Evolutionary conservation across 768 basidiomycete species (phyloP), one percentile per base, ranked within the genome.

Genomic region (Lactifluus piperatus): DNA sequence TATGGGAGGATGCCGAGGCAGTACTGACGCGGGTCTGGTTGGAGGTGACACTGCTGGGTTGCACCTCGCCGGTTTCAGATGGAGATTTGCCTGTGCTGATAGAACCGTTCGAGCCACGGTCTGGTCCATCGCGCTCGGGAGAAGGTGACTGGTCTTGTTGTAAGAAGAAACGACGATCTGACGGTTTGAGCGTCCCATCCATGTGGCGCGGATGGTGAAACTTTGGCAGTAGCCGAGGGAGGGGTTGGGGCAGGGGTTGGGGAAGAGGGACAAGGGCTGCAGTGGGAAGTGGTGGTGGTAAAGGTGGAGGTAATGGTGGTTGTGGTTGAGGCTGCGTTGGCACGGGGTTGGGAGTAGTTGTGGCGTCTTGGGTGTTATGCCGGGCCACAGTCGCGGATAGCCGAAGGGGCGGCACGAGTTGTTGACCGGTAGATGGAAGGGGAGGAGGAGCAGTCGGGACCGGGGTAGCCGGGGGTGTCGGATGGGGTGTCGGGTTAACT

Each of bases 391-490:
- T 46, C 56, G 66, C 51, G 14, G 62, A 60, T 29, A 64, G 62
- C 39, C 65, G 69, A 47, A 63, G 54, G 20, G 66, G 71, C 8
- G 67, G 69, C 56, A 47, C 69, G 60, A 53, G 71, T 64, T 58
- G 74, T 62, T 66, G 68, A 51, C 67, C 71, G 56, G 67, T 66
- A 4, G 64, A 57, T 45, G 68, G 67, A 57, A 68, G 16, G 67
- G 69, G 36, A 67, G 70, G 44, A 34, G 64, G 37, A 60, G 62
- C 53, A 61, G 66, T 11, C 34, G 61, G 60, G 26, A 68, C 68
- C 54, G 86, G 88, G 1, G 86, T 87, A 1, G 82, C 78, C 3
- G 88, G 89, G 7, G 89, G 88, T 1, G 89, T 91, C 1, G 84
- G 86, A 63, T 84, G 85, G 3, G 87, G 88, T 0, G 88, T 89